Evolutionary conservation across 345 rosid genomes (phyloP).

Genomic region (Cardiospermum halicacabum): DNA sequence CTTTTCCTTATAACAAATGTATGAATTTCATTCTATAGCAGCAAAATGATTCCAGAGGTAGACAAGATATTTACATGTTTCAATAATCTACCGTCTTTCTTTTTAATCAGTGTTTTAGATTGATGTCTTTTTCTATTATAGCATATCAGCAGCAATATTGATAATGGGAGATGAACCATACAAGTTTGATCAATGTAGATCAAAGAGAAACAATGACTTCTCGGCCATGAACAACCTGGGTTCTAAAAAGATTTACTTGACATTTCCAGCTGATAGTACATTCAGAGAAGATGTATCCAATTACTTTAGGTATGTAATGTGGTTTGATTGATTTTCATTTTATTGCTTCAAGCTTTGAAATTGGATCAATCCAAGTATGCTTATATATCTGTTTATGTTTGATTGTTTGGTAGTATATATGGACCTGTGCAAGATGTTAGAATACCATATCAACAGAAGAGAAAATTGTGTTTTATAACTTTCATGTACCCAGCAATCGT

Average conservation of each 20-base stretch:
- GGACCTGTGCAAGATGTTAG: slow-evolving; percentile 81
- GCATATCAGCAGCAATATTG: slow-evolving; percentile 42
- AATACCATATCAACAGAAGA: slow-evolving; percentile 73
- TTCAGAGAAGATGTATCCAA: slow-evolving; percentile 79
- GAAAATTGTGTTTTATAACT: slow-evolving; percentile 78
- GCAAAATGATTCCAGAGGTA: slow-evolving; percentile 50
- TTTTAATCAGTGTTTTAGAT: too few species aligned
- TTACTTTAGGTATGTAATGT: slow-evolving; percentile 66
- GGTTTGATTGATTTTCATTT: too few species aligned
- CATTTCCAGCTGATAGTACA: slow-evolving; percentile 81
- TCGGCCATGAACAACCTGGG: slow-evolving; percentile 49
- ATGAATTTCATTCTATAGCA: slow-evolving; percentile 47
- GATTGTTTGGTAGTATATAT: slow-evolving; percentile 45
- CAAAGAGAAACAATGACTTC: slow-evolving; percentile 47
- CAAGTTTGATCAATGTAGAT: slow-evolving; percentile 46
- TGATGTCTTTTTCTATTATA: too few species aligned
- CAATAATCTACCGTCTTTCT: too few species aligned
- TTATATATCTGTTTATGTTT: slow-evolving; percentile 6
- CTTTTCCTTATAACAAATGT: slow-evolving; percentile 45
- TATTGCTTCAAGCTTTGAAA: background rate
- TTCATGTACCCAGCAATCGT: slow-evolving; percentile 64
- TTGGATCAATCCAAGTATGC: background rate
- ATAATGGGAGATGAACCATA: slow-evolving; percentile 60
- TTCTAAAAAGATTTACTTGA: slow-evolving; percentile 74
- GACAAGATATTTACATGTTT: background rate